Conservation (phyloP, 495 filamentous ascomycete genomes). For the Tricharina praecox region DNA sequence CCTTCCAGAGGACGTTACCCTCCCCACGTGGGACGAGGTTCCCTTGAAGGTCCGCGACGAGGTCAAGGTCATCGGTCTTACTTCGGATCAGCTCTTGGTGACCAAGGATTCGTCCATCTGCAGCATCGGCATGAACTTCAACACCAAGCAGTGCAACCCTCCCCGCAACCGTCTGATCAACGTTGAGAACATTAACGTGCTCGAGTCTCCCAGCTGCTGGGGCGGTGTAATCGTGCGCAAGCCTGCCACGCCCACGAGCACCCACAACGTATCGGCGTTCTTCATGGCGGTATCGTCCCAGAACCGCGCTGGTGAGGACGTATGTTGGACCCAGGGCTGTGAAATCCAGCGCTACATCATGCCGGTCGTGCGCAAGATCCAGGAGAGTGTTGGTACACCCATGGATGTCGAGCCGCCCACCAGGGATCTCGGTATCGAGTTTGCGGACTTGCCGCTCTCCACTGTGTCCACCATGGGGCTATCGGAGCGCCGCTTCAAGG, state of each 20-base stretch:
- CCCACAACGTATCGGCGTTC: conserved; percentile 24
- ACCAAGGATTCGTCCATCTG: conserved; percentile 26
- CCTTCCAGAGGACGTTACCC: conserved; percentile 20
- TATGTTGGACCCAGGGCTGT: conserved; percentile 25
- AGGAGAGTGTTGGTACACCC: not conserved
- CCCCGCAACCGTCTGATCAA: conserved; percentile 25
- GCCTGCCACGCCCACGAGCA: conserved; percentile 11
- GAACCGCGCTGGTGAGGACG: conserved; percentile 25
- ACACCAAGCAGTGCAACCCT: conserved; percentile 27
- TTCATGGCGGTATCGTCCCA: conserved; percentile 27
- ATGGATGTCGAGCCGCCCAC: conserved; percentile 13
- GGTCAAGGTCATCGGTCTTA: conserved; percentile 23
- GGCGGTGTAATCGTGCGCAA: conserved; percentile 25
- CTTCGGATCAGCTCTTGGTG: conserved; percentile 22
- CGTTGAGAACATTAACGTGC: conserved; percentile 26
- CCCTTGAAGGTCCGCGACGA: conserved; percentile 27
- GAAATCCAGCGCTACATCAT: conserved; percentile 25
- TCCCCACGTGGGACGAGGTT: conserved; percentile 24
- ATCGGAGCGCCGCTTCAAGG: conserved; percentile 21
- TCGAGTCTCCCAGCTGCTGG: conserved; percentile 24
- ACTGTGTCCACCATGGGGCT: conserved; percentile 26
- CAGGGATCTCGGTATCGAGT: conserved; percentile 25
- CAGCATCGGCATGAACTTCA: conserved; percentile 26
- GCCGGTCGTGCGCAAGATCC: conserved; percentile 17
- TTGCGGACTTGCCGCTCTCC: conserved; percentile 27